Base-by-base conservation (phyloP, 768 basidiomycete species). In the Boletus sp. region DNA sequence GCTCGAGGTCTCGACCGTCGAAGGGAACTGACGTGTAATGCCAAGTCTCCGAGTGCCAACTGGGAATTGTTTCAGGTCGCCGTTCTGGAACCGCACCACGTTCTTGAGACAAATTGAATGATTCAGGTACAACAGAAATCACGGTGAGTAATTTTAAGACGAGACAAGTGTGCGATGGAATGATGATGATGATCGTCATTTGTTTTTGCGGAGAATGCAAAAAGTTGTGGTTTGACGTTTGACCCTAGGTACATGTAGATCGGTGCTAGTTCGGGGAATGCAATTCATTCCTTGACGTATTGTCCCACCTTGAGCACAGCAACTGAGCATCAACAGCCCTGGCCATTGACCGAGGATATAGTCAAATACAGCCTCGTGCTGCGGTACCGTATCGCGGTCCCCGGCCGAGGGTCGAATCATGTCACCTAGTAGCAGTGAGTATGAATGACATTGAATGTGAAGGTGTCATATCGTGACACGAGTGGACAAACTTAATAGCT, bases 1-100 rank as follows among this genome's bases (percentile, higher is more conserved):
- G 23, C 23, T 17, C 1, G 9, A 4, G n/a, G 51, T 50, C 61
- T 64, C 34, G 62, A 51, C 48, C 46, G n/a, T 45, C 45, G 46
- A 43, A 32, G 47, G 19, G 9, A 25, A 23, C 5, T 14, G 15
- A 37, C 47, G 13, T 33, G n/a, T 33, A 41, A 40, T 40, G 47
- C 15, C 21, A 33, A 23, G 9, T 35, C 41, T 11, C 40, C 32
- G 17, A 19, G n/a, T 23, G 23, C 23, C 23, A 23, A 23, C 23
- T 23, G 19, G 27, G 8, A 4, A n/a, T n/a, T 35, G 50, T 43
- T 54, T 54, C 30, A 45, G 37, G 32, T 32, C 23, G n/a, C n/a
- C n/a, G 29, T 39, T 30, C 13, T 27, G 21, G 10, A n/a, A 33
- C 33, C 48, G 35, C 34, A 25, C 11, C 9, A 14, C 17, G 19